Conservation (phyloP, 805 yeast species). For the Kuraishia molischiana region DNA sequence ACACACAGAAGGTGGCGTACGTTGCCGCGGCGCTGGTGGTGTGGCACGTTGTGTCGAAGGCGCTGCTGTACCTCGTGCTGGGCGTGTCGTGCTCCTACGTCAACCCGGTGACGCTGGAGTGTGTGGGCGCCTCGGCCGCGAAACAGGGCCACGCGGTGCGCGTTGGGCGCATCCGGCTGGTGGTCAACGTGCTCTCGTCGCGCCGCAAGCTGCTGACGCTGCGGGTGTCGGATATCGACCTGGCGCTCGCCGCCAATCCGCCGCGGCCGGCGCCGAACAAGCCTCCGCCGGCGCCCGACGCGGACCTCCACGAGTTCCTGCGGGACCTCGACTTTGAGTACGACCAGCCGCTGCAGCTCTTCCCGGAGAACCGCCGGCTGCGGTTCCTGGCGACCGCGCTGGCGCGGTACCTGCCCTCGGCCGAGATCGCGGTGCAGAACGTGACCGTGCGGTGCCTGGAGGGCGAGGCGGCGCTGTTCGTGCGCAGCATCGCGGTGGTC, state of each 20-base stretch:
- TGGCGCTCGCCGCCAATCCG: neutral
- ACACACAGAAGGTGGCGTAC: neutral
- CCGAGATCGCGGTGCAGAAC: neutral
- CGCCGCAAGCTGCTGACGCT: neutral
- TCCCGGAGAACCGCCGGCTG: neutral
- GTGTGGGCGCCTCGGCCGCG: neutral
- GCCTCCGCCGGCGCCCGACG: neutral
- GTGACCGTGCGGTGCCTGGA: neutral
- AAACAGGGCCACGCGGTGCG: neutral
- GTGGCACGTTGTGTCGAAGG: neutral
- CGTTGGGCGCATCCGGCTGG: neutral
- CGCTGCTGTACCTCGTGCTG: neutral
- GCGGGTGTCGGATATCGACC: neutral
- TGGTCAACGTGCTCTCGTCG: neutral
- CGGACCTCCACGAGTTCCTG: neutral
- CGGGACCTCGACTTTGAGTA: neutral
- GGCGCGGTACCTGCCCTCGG: neutral
- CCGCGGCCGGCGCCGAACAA: neutral
- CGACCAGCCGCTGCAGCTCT: neutral
- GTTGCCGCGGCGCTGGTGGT: neutral
- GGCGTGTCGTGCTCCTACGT: neutral
- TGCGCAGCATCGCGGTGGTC: neutral
- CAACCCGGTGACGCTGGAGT: neutral
- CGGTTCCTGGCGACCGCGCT: neutral
- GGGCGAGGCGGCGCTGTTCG: neutral